These are phyloP conservation scores for Flueggea neowawraea DNA, from an alignment of 441 rosid species.

Conservation along the genomic window DNA sequence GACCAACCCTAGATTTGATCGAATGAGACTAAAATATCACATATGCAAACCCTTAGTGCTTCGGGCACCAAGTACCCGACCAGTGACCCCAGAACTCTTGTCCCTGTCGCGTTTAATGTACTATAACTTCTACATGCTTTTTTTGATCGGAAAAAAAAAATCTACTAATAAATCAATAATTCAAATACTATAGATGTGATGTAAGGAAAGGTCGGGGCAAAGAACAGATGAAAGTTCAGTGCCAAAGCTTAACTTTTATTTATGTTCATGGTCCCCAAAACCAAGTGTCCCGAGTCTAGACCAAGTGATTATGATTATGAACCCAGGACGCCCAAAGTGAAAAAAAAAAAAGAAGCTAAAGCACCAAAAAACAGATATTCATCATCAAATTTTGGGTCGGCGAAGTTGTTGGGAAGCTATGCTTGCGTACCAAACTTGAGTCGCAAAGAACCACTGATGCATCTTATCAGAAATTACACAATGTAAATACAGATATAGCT, in stretches of 20 bases:
- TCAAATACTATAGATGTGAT: too few relatives aligned
- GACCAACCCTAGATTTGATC: too few relatives aligned
- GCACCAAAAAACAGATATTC: neutral
- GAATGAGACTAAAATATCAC: too few relatives aligned
- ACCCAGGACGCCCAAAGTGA: neutral
- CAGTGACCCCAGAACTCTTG: too few relatives aligned
- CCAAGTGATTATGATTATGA: neutral
- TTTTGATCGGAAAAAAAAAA: too few relatives aligned
- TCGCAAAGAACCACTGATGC: neutral
- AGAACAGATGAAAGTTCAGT: neutral
- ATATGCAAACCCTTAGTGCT: too few relatives aligned
- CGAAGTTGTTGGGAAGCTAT: neutral
- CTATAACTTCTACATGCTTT: too few relatives aligned
- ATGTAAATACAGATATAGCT: too few relatives aligned
- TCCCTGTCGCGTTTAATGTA: too few relatives aligned
- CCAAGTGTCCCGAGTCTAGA: conserved; percentile 7
- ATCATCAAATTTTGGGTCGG: neutral
- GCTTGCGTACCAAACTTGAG: neutral
- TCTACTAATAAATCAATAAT: too few relatives aligned
- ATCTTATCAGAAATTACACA: too few relatives aligned
- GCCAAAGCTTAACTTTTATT: neutral
- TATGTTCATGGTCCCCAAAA: conserved; percentile 5
- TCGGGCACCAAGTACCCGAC: too few relatives aligned
- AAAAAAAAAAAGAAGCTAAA: neutral
- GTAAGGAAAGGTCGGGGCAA: neutral